phyloP scores from a whole-genome alignment of 2,329 filamentous ascomycete species.

The Paracoccidioides brasiliensis region DNA sequence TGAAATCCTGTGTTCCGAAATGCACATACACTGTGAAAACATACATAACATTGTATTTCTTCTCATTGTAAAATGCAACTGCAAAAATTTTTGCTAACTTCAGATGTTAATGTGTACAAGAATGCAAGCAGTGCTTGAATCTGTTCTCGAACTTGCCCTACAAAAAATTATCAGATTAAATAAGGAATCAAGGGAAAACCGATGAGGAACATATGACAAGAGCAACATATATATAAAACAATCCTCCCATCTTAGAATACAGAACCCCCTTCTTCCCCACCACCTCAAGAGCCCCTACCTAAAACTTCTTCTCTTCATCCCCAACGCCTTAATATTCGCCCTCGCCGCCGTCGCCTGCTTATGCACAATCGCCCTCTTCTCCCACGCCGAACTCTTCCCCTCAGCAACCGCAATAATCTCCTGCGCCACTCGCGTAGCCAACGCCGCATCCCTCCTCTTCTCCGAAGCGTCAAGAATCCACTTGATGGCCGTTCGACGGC shows the following conservation, averaged over 20 bases:
- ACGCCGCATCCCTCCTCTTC: slow-evolving; percentile 61
- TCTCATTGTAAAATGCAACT: no score
- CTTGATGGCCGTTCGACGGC: slow-evolving; percentile 62
- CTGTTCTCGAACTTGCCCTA: no score
- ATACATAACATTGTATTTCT: no score
- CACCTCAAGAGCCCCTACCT: not conserved
- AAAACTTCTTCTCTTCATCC: slow-evolving; percentile 1
- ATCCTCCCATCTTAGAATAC: not conserved
- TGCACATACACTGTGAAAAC: no score
- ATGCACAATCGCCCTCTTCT: slow-evolving; percentile 63
- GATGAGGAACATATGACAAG: no score
- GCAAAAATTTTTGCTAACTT: no score
- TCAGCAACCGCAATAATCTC: slow-evolving; percentile 82
- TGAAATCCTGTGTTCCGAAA: no score
- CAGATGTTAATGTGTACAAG: no score
- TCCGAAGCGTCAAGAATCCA: slow-evolving; percentile 83
- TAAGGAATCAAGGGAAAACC: no score
- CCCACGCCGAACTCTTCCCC: slow-evolving; percentile 74
- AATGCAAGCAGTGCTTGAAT: no score
- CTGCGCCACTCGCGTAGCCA: slow-evolving; percentile 67
- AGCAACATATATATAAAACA: not conserved
- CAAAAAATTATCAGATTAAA: no score
- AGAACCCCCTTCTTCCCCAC: not conserved
- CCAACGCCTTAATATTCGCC: slow-evolving; percentile 46
- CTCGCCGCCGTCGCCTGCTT: slow-evolving; percentile 66